Percentiles rank a stretch among this genome's conserved stretches.
Evolutionary conservation across 2,329 filamentous ascomycete species (phyloP).

Genomic region (Aspergillus ustus): DNA sequence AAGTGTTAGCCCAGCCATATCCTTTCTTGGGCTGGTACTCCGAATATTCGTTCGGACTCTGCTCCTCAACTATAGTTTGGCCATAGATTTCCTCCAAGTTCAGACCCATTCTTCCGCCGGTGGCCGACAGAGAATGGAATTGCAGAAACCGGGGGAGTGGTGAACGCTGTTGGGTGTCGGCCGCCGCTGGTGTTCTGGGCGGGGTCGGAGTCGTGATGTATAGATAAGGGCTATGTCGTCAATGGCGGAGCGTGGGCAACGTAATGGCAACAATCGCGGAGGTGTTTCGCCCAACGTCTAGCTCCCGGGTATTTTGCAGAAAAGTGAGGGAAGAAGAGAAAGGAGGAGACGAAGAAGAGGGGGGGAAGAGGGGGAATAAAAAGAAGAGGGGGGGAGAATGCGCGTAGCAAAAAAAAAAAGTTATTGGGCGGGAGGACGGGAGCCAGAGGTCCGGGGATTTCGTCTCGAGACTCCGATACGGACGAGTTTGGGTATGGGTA

Average conservation of each 20-base stretch:
- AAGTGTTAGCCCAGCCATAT: conserved; percentile 93
- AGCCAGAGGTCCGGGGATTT: conserved; percentile 30
- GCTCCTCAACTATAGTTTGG: conserved; percentile 51
- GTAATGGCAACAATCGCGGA: conserved; percentile 19
- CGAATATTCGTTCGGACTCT: conserved; percentile 51
- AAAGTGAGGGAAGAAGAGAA: conserved; percentile 17
- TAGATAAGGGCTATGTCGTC: conserved; percentile 32
- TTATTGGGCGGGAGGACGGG: conserved; percentile 25
- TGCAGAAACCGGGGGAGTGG: conserved; percentile 23
- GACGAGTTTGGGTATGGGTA: conserved; percentile 21
- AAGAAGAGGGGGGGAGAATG: conserved; percentile 19
- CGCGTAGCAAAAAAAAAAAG: conserved; percentile 20
- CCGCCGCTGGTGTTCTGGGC: conserved; percentile 28
- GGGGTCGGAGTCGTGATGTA: conserved; percentile 23
- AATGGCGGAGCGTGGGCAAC: conserved; percentile 29
- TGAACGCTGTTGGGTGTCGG: conserved; percentile 17
- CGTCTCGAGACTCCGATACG: conserved; percentile 27
- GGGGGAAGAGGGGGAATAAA: conserved; percentile 25
- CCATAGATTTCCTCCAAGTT: conserved; percentile 54
- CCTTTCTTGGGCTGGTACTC: conserved; percentile 62
- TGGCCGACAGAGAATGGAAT: conserved; percentile 46
- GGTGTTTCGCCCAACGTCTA: conserved; percentile 28
- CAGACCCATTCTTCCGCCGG: conserved; percentile 57
- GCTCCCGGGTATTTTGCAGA: conserved; percentile 16
- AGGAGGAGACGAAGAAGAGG: conserved; percentile 19